A percentile compares a stretch with the other conserved stretches of the same genome.
Evolutionary conservation across 140 eudicot species (phyloP).

Genomic region (Senecio squalidus): DNA sequence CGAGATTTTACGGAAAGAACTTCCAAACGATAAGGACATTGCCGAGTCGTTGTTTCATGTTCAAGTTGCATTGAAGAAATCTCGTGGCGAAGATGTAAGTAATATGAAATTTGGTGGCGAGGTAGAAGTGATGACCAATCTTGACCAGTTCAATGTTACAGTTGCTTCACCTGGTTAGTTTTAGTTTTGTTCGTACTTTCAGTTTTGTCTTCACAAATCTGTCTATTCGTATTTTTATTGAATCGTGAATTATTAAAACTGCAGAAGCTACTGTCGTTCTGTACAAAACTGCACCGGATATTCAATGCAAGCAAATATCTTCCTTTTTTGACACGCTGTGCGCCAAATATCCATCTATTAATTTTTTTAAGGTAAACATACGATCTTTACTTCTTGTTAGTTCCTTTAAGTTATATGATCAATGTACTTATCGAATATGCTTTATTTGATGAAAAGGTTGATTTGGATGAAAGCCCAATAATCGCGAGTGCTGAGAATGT

Average conservation of each 20-base stretch:
- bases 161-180: conserved; percentile 62
- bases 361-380: conserved; percentile 60
- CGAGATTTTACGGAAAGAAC: conserved; percentile 58
- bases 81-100: conserved; percentile 70
- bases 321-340: conserved; percentile 55
- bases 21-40: conserved; percentile 59
- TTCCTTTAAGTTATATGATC: too few relatives aligned
- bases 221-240: background rate
- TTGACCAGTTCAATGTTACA: conserved; percentile 73
- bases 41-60: conserved; percentile 80
- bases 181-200: background rate
- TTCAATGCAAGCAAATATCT: conserved; percentile 58
- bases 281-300: conserved; percentile 38
- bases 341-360: conserved; percentile 61
- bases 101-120: conserved; percentile 85
- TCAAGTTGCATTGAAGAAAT: conserved; percentile 71
- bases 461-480: conserved; percentile 60
- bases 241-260: conserved; percentile 7
- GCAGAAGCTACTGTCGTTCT: conserved; percentile 76
- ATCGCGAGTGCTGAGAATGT: conserved; percentile 68
- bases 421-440: background rate
- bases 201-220: background rate
- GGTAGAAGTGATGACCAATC: conserved; percentile 49
- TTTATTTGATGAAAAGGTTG: conserved; percentile 44
- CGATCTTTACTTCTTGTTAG: background rate